Evolutionary conservation across 148 eudicot species (phyloP).

Genomic region (Silene uniflora): DNA sequence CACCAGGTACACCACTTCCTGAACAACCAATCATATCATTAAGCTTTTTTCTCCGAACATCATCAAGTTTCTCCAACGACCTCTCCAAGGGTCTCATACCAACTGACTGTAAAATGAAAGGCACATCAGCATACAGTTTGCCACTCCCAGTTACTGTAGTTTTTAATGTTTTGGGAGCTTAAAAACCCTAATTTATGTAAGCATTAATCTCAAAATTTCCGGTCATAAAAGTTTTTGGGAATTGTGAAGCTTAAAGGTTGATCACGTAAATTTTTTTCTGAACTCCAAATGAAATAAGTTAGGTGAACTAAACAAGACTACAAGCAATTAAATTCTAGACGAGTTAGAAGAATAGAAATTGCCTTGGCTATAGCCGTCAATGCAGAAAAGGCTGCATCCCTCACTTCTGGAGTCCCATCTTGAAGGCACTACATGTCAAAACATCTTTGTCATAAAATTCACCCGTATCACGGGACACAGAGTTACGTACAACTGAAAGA

Average conservation of each 20-base stretch:
- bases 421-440: slow-evolving; percentile 60
- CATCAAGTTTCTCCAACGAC: slow-evolving; percentile 97
- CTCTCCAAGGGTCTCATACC: slow-evolving; percentile 98
- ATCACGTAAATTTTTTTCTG: not conserved
- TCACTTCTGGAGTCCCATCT: slow-evolving; percentile 98
- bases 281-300: not conserved
- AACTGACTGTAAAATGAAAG: slow-evolving; percentile 49
- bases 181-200: not conserved
- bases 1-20: slow-evolving; percentile 43
- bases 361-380: slow-evolving; percentile 96
- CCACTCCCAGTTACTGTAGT: not conserved
- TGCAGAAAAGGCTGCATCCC: slow-evolving; percentile 97
- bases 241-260: not conserved
- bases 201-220: not conserved
- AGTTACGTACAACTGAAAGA: too few relatives aligned
- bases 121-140: not conserved
- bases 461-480: too few relatives aligned
- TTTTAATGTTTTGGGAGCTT: not conserved
- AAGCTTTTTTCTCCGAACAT: slow-evolving; percentile 85
- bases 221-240: not conserved
- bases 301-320: not conserved
- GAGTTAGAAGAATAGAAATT: not conserved
- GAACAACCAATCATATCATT: slow-evolving; percentile 93
- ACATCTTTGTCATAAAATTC: too few relatives aligned
- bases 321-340: not conserved